phyloP scores from a whole-genome alignment of 331 rosid genomes.

The Pyrus hybrid region DNA sequence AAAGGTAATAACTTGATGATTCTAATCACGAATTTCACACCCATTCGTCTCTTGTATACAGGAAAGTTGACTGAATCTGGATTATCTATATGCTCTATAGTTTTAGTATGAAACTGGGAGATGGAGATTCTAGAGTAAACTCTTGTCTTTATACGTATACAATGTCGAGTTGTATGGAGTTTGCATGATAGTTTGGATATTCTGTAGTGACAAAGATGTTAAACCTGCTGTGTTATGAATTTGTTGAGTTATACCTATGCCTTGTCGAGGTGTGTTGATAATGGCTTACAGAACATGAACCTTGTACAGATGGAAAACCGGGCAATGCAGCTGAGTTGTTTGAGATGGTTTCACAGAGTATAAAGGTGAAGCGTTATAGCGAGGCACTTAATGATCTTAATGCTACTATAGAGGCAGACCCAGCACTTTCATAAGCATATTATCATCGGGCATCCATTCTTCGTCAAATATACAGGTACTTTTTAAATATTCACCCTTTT shows the following conservation, averaged over 20 bases:
- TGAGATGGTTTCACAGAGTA: too few relatives aligned
- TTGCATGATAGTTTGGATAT: neutral
- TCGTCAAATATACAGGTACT: constrained; percentile 82
- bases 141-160: neutral
- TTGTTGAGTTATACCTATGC: neutral
- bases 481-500: neutral
- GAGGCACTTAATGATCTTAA: too few relatives aligned
- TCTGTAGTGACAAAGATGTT: neutral
- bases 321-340: too few relatives aligned
- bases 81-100: neutral
- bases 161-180: neutral
- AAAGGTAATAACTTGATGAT: neutral
- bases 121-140: neutral
- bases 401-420: too few relatives aligned
- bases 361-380: too few relatives aligned
- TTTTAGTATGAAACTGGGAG: neutral
- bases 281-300: neutral
- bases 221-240: neutral
- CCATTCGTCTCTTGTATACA: neutral
- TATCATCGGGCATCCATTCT: too few relatives aligned
- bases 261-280: neutral
- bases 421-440: too few relatives aligned
- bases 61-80: neutral
- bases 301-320: constrained; percentile 48
- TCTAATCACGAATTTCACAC: neutral